Conservation (phyloP, 306 rosid genomes). For the Urtica urens region DNA sequence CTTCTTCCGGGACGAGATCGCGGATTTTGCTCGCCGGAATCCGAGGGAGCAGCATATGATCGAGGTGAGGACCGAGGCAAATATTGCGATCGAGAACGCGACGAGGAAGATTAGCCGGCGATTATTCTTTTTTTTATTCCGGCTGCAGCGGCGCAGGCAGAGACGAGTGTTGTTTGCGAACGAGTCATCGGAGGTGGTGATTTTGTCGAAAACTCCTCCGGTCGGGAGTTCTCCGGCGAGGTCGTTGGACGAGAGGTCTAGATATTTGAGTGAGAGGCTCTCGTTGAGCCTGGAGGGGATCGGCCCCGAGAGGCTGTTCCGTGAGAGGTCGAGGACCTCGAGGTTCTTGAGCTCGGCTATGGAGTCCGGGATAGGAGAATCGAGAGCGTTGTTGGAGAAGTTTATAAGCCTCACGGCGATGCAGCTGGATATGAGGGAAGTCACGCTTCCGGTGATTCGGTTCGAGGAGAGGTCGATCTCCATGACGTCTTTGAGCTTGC, state of each 20-base stretch:
- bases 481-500: constrained; percentile 50
- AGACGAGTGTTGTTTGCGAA: constrained; percentile 36
- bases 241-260: constrained; percentile 50
- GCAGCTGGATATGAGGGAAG: constrained; percentile 56
- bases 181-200: constrained; percentile 30
- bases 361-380: constrained; percentile 41
- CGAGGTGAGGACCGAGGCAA: constrained; percentile 33
- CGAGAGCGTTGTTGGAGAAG: constrained; percentile 43
- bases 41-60: constrained; percentile 37
- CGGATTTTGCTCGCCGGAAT: constrained; percentile 19
- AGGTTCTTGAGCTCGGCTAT: constrained; percentile 47
- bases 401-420: constrained; percentile 39
- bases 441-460: constrained; percentile 36
- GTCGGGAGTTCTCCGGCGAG: constrained; percentile 47
- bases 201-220: constrained; percentile 44
- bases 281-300: constrained; percentile 40
- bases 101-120: constrained; percentile 20
- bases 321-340: constrained; percentile 41
- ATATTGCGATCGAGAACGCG: constrained; percentile 29
- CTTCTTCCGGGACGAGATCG: constrained; percentile 21
- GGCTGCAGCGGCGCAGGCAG: constrained; percentile 31
- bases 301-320: constrained; percentile 37
- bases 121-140: constrained; percentile 20
- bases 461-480: constrained; percentile 65
- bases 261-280: constrained; percentile 29